Percentiles rank a stretch among this genome's conserved stretches.
phyloP scores from a whole-genome alignment of 2,329 filamentous ascomycete species.

The Fusarium stilboides region DNA sequence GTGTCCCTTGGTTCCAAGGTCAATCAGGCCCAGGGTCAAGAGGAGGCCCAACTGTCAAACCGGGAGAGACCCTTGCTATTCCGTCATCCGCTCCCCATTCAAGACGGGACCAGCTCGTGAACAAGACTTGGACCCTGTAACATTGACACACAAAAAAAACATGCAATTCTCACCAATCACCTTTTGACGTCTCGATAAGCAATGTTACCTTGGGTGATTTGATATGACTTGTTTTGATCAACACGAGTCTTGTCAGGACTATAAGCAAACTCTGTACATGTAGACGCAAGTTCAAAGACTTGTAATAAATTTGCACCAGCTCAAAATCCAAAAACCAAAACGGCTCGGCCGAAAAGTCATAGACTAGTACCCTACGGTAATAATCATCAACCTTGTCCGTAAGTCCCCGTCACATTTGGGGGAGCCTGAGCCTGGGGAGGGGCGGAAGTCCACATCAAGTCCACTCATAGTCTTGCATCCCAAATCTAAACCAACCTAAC shows the following conservation, averaged over 20 bases:
- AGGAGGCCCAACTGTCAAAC: slow-evolving; percentile 37
- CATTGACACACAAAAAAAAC: slow-evolving; percentile 28
- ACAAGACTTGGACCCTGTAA: slow-evolving; percentile 45
- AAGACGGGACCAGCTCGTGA: slow-evolving; percentile 38
- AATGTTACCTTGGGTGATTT: not conserved
- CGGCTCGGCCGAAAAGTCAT: slow-evolving; percentile 1
- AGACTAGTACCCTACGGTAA: slow-evolving; percentile 4
- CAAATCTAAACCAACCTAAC: slow-evolving; percentile 38
- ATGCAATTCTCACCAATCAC: slow-evolving; percentile 21
- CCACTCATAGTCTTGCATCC: slow-evolving; percentile 33
- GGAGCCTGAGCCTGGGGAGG: slow-evolving; percentile 29
- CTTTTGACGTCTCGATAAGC: slow-evolving; percentile 4
- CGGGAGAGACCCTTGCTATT: slow-evolving; percentile 39
- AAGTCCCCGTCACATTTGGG: slow-evolving; percentile 4
- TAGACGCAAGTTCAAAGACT: too few relatives aligned
- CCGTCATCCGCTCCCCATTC: slow-evolving; percentile 36
- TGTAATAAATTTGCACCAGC: too few relatives aligned
- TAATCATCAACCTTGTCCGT: slow-evolving; percentile 9
- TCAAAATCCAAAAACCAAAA: not conserved
- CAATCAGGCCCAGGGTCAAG: not conserved
- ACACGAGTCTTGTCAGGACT: not conserved
- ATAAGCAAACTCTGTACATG: too few relatives aligned
- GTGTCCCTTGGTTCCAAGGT: too few relatives aligned
- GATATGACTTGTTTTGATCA: not conserved
- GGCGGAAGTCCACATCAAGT: slow-evolving; percentile 36